Evolutionary conservation across 2,329 filamentous ascomycete genomes (phyloP).

Genomic region (Diplodia seriata): DNA sequence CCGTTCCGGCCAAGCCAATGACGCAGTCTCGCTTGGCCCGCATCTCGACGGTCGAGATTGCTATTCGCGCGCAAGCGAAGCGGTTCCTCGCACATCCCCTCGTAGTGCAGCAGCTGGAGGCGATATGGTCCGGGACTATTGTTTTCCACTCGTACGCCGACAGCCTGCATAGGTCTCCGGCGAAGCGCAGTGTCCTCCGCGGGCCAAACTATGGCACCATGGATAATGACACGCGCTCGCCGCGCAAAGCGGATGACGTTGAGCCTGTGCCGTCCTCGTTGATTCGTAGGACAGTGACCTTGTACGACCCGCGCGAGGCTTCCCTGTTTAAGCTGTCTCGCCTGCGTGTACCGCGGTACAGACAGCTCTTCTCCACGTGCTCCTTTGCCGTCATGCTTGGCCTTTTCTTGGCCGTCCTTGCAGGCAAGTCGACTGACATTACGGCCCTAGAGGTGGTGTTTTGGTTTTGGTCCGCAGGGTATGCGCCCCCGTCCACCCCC

Average conservation of each 20-base stretch:
- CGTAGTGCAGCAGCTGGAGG: conserved; percentile 93
- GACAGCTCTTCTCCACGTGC: conserved; percentile 86
- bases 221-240: conserved; percentile 16
- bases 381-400: conserved; percentile 85
- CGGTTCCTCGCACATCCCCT: conserved; percentile 90
- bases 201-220: conserved; percentile 42
- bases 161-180: conserved; percentile 72
- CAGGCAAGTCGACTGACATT: conserved; percentile 77
- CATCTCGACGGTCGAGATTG: conserved; percentile 89
- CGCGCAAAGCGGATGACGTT: conserved; percentile 2
- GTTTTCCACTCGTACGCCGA: conserved; percentile 92
- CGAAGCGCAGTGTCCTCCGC: conserved; percentile 43
- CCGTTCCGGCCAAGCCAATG: conserved; percentile 42
- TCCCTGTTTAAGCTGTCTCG: conserved; percentile 91
- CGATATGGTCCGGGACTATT: conserved; percentile 95
- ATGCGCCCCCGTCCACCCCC: neutral
- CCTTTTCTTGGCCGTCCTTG: conserved; percentile 83
- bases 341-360: conserved; percentile 87
- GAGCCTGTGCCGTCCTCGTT: conserved; percentile 40
- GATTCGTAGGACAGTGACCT: conserved; percentile 74
- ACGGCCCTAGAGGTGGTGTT: conserved; percentile 86
- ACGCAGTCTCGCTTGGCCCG: conserved; percentile 65
- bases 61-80: conserved; percentile 91
- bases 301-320: conserved; percentile 90
- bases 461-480: conserved; percentile 95